These are phyloP conservation scores for Boletus coccyginus DNA, from an alignment of 768 basidiomycete genomes.

Conservation along the genomic window DNA sequence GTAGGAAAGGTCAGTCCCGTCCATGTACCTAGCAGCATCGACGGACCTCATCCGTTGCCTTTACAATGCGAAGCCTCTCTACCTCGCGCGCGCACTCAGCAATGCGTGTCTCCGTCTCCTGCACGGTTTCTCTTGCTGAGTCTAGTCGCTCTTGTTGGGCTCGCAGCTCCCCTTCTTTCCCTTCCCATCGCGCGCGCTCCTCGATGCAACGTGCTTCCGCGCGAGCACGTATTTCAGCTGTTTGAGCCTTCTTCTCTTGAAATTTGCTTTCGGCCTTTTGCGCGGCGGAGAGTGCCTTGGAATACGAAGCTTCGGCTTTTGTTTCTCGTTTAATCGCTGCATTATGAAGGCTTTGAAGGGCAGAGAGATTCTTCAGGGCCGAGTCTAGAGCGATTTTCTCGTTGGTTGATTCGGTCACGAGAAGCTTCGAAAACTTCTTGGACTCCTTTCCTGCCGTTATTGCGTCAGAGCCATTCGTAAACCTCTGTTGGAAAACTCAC, in stretches of 20 bases:
- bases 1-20: slow-evolving; percentile 3
- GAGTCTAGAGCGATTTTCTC: slow-evolving; percentile 61
- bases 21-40: slow-evolving; percentile 2
- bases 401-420: slow-evolving; percentile 64
- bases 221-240: slow-evolving; percentile 48
- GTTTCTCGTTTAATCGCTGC: slow-evolving; percentile 63
- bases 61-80: slow-evolving; percentile 59
- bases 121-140: slow-evolving; percentile 49
- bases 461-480: background rate
- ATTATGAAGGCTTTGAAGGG: slow-evolving; percentile 71
- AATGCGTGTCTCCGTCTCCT: slow-evolving; percentile 57
- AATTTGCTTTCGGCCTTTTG: slow-evolving; percentile 64
- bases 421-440: slow-evolving; percentile 62
- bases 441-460: slow-evolving; percentile 49
- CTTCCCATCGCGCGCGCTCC: slow-evolving; percentile 59
- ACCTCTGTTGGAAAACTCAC: slow-evolving; percentile 33
- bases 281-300: slow-evolving; percentile 51
- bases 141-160: slow-evolving; percentile 50
- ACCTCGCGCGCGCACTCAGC: slow-evolving; percentile 74
- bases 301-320: slow-evolving; percentile 50
- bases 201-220: slow-evolving; percentile 45
- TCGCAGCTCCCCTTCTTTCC: slow-evolving; percentile 45
- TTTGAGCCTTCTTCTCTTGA: slow-evolving; percentile 58
- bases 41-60: slow-evolving; percentile 62
- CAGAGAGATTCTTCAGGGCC: slow-evolving; percentile 61